Evolutionary conservation across 345 rosid genomes (phyloP), one percentile per base, ranked within the genome.

Genomic region (Firmiana major): DNA sequence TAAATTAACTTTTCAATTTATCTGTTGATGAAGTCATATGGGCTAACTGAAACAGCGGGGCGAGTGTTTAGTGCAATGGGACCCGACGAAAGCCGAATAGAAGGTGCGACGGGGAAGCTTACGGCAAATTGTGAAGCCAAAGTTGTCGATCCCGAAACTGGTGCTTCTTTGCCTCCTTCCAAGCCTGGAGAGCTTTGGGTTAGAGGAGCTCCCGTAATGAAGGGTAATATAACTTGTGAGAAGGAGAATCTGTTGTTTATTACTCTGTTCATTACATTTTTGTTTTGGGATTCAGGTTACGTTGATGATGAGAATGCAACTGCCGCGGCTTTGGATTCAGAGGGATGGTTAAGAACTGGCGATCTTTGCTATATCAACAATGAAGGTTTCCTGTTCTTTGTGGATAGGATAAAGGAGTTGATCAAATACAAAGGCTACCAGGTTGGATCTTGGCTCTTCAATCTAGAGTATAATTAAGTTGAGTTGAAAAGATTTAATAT

Each of bases 351-450:
- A 43, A 89, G 80, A 81, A 91, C 91, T 0, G 94, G 92, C 24
- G 92, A 88, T 81, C 86, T 86, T 78, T 85, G 94, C 65, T 91
- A 85, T 70, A 88, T 91, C 12, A 88, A 89, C 74, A 62, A 66
- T 4, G 80, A 88, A 49, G 91, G 92, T 4, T 91, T 85, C 86
- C 86, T 91, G 48, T 90, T 87, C 74, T 84, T 83, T 34, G 86
- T 86, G 40, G 94, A 88, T 74, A 83, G 92, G 43, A 76, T 89
- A 3, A 88, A 89, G 85, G 92, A 91, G 81, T 60, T 89, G 38
- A 91, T 91, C 81, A 91, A 89, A 77, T 91, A 76, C 82, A 91
- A 85, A 75, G 92, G 89, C 63, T 91, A 89, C 74, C 92, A 86
- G 94, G 94, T 90, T 75, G 5, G 58, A 34, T 36, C 22, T 40